phyloP scores from a whole-genome alignment of 441 rosid genomes.

The Bocquillonia castaneifolia region DNA sequence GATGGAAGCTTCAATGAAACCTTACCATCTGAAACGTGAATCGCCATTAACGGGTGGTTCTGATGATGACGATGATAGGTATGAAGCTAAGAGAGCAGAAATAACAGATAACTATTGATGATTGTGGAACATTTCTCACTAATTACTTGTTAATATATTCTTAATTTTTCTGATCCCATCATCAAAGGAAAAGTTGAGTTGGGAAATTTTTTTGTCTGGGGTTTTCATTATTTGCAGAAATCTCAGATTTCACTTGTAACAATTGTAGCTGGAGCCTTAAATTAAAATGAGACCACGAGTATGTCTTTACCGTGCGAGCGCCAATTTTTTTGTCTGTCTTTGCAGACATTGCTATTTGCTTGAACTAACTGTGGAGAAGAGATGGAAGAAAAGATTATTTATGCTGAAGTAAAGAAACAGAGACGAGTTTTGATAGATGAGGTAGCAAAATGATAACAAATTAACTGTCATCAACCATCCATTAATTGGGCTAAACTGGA shows the following conservation, averaged over 20 bases:
- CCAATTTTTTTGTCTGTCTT: conserved; percentile 5
- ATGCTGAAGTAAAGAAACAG: too few relatives aligned
- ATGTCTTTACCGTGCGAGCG: neutral
- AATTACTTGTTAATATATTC: conserved; percentile 22
- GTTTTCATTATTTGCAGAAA: conserved; percentile 48
- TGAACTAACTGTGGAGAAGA: too few relatives aligned
- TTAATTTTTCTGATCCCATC: conserved; percentile 25
- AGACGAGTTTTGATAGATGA: too few relatives aligned
- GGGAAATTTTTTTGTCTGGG: conserved; percentile 35
- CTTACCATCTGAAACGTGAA: conserved; percentile 19
- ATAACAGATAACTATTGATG: conserved; percentile 24
- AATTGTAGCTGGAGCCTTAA: conserved; percentile 20
- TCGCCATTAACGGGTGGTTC: conserved; percentile 6
- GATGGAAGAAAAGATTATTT: too few relatives aligned
- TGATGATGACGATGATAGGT: conserved; percentile 19
- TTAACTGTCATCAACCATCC: too few relatives aligned
- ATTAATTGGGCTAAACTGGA: too few relatives aligned
- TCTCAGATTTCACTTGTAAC: conserved; percentile 38
- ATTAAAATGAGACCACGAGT: conserved; percentile 12
- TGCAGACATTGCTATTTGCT: too few relatives aligned
- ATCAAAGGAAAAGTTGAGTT: conserved; percentile 22
- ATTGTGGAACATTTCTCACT: conserved; percentile 19
- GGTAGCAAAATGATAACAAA: too few relatives aligned
- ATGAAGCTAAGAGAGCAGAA: conserved; percentile 29
- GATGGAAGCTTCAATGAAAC: conserved; percentile 13